Evolutionary conservation across 176 grass and related monocot species (phyloP), one percentile per base, ranked within the genome.

Genomic region (Eragrostis curvula): DNA sequence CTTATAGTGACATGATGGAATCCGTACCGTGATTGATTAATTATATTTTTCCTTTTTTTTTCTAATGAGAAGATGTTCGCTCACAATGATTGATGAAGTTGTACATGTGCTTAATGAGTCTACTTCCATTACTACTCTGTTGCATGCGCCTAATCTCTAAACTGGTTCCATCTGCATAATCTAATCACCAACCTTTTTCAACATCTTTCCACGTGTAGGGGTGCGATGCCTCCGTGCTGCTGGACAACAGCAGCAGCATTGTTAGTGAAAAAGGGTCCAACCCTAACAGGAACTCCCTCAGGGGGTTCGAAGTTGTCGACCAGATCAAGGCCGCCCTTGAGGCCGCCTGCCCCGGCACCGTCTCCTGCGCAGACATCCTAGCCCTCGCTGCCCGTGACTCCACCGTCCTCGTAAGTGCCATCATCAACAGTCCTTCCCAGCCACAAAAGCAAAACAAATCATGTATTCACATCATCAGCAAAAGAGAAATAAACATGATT

Each of bases 251-350:
- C 52, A 81, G 65, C 40, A 90, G 85, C 66, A 90, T 96, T 70
- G 65, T 96, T 39, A 96, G 93, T 17, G 93, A 96, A 85, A 96
- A 96, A 78, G 89, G 90, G 79, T 96, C 93, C 9, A 83, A 82
- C 70, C 88, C 93, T 16, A 96, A 96, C 77, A 49, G 13, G 39
- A 90, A 96, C 82, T 96, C 93, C 3, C 74, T 90, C 59, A 84
- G 90, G 40, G 90, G 93, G 15, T 96, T 92, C 1, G 93, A 96
- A 66, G 93, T 96, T 2, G 70, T 96, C 50, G 93, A 96, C 77
- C 70, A 96, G 84, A 96, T 96, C 66, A 96, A 96, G 77, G 82
- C 62, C 1, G 74, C 85, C 24, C 85, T 96, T 4, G 93, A 96
- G 72, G 77, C 69, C 4, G 88, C 67, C 29, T 96, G 93, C 66